Evolutionary conservation across 805 yeast species (phyloP).

Genomic region (Scheffersomyces coipomensis): DNA sequence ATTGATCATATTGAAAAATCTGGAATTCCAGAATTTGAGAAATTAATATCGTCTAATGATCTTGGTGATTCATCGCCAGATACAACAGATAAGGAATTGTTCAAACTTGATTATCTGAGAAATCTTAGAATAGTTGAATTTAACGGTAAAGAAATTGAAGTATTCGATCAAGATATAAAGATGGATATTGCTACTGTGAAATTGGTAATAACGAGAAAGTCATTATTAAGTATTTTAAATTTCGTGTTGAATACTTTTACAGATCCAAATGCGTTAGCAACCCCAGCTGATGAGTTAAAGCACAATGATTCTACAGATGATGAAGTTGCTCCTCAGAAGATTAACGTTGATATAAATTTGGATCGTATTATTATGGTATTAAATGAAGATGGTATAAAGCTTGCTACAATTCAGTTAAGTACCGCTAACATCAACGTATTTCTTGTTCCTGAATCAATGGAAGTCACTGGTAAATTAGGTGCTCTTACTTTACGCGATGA

Average conservation of each 20-base stretch:
- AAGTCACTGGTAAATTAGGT: conserved; percentile 70
- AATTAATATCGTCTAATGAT: conserved; percentile 64
- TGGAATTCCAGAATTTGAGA: conserved; percentile 61
- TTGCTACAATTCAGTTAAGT: conserved; percentile 76
- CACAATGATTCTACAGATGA: conserved; percentile 61
- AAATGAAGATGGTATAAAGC: conserved; percentile 77
- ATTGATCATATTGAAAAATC: conserved; percentile 72
- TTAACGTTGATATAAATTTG: conserved; percentile 64
- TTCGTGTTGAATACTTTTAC: conserved; percentile 86
- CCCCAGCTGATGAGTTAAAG: conserved; percentile 68
- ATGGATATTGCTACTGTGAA: conserved; percentile 77
- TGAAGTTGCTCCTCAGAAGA: conserved; percentile 68
- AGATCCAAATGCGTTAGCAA: conserved; percentile 65
- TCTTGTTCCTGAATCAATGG: conserved; percentile 75
- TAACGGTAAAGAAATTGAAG: conserved; percentile 55
- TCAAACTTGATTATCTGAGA: conserved; percentile 58
- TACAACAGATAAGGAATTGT: conserved; percentile 38
- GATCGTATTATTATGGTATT: conserved; percentile 73
- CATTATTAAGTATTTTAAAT: conserved; percentile 74
- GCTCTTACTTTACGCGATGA: conserved; percentile 79
- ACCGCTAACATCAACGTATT: conserved; percentile 68
- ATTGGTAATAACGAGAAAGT: conserved; percentile 72
- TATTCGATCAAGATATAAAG: conserved; percentile 73
- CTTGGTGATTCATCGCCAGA: conserved; percentile 27
- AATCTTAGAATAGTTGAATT: conserved; percentile 58